phyloP scores from a whole-genome alignment of 164 flowering plant species.

The Echeveria elegans region DNA sequence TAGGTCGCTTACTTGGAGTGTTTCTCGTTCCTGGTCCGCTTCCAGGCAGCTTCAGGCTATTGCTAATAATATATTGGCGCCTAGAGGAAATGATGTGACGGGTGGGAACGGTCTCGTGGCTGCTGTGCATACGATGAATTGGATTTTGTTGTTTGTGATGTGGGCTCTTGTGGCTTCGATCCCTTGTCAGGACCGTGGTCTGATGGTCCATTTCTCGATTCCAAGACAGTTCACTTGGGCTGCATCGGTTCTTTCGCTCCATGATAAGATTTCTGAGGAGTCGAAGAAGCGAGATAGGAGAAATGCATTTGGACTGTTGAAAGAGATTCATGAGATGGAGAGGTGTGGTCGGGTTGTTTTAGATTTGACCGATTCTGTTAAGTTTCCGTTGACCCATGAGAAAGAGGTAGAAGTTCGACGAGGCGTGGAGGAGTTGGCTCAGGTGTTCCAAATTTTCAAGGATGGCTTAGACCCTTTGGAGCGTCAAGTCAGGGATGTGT shows the following conservation, averaged over 20 bases:
- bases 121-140: slow-evolving; percentile 60
- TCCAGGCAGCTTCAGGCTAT: slow-evolving; percentile 85
- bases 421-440: slow-evolving; percentile 40
- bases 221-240: slow-evolving; percentile 71
- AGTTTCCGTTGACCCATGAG: slow-evolving; percentile 58
- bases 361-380: slow-evolving; percentile 53
- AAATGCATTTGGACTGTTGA: slow-evolving; percentile 61
- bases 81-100: slow-evolving; percentile 41
- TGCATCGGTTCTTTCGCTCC: slow-evolving; percentile 44
- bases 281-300: slow-evolving; percentile 66
- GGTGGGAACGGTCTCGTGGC: slow-evolving; percentile 53
- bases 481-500: slow-evolving; percentile 77
- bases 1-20: slow-evolving; percentile 87
- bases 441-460: slow-evolving; percentile 38
- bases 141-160: slow-evolving; percentile 60
- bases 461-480: slow-evolving; percentile 77
- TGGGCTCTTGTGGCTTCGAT: slow-evolving; percentile 93
- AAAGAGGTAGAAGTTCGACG: slow-evolving; percentile 52
- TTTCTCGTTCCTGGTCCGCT: slow-evolving; percentile 78
- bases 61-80: slow-evolving; percentile 48
- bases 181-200: slow-evolving; percentile 92
- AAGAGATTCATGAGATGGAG: slow-evolving; percentile 71
- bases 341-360: slow-evolving; percentile 45
- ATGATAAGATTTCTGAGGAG: slow-evolving; percentile 73
- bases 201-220: slow-evolving; percentile 55